Evolutionary conservation across 768 basidiomycete species (phyloP), one percentile per base, ranked within the genome.

Genomic region (Nevesoporus exiguus): DNA sequence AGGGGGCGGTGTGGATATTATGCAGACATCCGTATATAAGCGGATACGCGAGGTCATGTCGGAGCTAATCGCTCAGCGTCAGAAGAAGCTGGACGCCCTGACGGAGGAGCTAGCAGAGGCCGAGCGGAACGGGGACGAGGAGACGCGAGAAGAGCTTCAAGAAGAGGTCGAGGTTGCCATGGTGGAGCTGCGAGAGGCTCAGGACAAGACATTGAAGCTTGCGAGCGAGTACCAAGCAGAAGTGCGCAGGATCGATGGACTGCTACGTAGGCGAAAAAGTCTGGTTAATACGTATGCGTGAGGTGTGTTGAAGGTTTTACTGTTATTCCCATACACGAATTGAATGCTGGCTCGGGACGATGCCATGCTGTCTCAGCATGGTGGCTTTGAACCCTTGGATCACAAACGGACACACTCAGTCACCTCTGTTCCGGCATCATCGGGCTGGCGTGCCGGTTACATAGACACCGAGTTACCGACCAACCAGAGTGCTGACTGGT

Each of bases 21-120:
- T 75, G 25, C 71, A 84, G 54, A 83, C 84, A 0, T 69, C 71
- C 4, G 82, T 82, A 1, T 82, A 77, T n/a, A 72, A 61, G 41
- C 82, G 81, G 55, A 71, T 85, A 4, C 73, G 73, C 47, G 71
- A 73, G 25, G 77, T 81, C n/a, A 68, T 82, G 8, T 70, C 71
- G 56, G 76, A 76, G 44, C 73, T 79, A 51, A 71, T 75, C 14
- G 57, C 71, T 53, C 72, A 73, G 40, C 75, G 79, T 52, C 66
- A 75, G 49, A 64, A 71, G 47, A 81, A 82, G 58, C 64, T 82
- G 63, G 68, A 71, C 14, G 62, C 65, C 0, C 63, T 85, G 24
- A 67, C 76, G 57, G 61, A 66, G 14, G 79, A 82, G 51, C 76
- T 79, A 64, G 69, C 73, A 51, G 74, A 74, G 37, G 77, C 79